Conservation (phyloP, 345 rosid species). For the Cardamine resedifolia region DNA sequence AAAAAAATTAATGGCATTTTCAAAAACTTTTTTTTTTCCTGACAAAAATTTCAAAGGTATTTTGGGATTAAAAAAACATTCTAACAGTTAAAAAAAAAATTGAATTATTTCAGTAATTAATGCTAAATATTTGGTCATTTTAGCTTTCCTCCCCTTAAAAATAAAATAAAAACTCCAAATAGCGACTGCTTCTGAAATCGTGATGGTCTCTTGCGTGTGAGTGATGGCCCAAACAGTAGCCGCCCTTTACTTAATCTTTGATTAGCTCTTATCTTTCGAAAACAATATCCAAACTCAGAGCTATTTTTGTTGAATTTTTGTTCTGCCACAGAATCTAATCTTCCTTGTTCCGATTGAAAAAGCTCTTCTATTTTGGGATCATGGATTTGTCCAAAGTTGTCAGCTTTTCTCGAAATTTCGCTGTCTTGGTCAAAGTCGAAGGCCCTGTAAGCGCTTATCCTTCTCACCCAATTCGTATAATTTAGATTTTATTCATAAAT, state of each 20-base stretch:
- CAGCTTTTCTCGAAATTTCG: conserved; percentile 51
- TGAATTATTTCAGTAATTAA: too few relatives aligned
- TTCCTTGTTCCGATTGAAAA: not conserved
- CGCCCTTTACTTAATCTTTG: not conserved
- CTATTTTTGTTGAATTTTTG: not conserved
- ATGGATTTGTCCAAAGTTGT: conserved; percentile 66
- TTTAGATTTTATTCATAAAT: not conserved
- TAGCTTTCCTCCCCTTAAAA: too few relatives aligned
- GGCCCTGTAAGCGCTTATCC: conserved; percentile 69
- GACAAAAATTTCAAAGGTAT: too few relatives aligned
- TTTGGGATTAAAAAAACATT: too few relatives aligned
- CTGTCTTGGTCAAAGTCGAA: conserved; percentile 74
- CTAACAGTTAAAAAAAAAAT: too few relatives aligned
- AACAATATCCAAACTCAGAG: conserved; percentile 1
- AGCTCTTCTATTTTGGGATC: not conserved
- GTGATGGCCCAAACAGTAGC: not conserved
- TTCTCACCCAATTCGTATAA: not conserved
- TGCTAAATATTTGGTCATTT: too few relatives aligned
- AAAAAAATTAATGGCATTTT: too few relatives aligned
- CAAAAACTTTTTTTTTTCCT: too few relatives aligned
- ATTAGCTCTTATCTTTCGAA: not conserved
- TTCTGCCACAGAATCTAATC: conserved; percentile 7
- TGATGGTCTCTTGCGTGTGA: not conserved
- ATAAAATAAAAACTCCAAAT: too few relatives aligned
- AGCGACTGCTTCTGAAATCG: not conserved